Evolutionary conservation across 2,329 filamentous ascomycete genomes (phyloP).

Genomic region (Stagonosporopsis vannaccii): DNA sequence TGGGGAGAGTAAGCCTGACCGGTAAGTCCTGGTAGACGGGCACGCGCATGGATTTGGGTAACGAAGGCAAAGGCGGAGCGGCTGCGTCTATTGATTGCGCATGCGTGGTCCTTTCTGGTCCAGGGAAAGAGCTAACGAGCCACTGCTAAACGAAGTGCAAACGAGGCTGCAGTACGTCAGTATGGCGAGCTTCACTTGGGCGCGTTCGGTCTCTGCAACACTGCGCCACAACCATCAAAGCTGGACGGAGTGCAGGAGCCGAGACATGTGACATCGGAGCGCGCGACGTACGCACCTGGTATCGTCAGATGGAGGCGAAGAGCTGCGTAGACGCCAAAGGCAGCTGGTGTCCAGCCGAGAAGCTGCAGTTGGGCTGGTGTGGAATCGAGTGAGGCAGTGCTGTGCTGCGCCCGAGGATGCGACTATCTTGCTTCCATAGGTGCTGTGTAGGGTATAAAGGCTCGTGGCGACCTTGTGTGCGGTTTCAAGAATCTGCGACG

Average conservation of each 20-base stretch:
- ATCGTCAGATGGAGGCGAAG: constrained; percentile 18
- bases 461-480: not conserved
- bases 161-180: constrained; percentile 6
- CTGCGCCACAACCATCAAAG: constrained; percentile 17
- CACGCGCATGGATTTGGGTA: constrained; percentile 1
- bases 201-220: not conserved
- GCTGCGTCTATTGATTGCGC: constrained; percentile 17
- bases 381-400: constrained; percentile 14
- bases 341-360: constrained; percentile 9
- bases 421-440: constrained; percentile 10
- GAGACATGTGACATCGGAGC: constrained; percentile 4
- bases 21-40: constrained; percentile 27
- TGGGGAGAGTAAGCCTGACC: constrained; percentile 34
- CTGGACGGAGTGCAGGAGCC: constrained; percentile 1
- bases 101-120: constrained; percentile 8
- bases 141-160: not conserved
- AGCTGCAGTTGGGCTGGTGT: not conserved
- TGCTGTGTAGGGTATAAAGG: not conserved
- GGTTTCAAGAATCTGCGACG: not conserved
- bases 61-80: not conserved
- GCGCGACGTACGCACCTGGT: constrained; percentile 18
- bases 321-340: constrained; percentile 3
- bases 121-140: constrained; percentile 5
- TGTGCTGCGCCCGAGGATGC: constrained; percentile 8
- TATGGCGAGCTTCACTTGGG: not conserved